Evolutionary conservation across 169 alveolate species (phyloP), one percentile per base, ranked within the genome.

Genomic region (Plasmodium inui): DNA sequence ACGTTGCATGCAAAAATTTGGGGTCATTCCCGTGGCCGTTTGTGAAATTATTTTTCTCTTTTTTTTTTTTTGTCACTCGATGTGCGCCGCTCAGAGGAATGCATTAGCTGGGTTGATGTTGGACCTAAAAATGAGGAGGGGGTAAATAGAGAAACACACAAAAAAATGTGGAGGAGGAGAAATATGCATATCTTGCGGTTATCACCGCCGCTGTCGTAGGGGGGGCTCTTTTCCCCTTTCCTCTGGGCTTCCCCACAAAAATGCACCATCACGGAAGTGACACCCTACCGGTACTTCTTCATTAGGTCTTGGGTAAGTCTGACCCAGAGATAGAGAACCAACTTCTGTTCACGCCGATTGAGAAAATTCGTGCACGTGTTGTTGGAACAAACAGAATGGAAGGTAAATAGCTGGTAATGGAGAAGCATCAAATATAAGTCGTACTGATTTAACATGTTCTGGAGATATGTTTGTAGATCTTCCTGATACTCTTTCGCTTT

Each of bases 381-480:
- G 4, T 53, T 2, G 14, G 7, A 30, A 12, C 34, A 39, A 78
- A 88, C 50, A 14, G 90, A 76, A 34, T 88, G 94, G 26, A 88
- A 88, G 12, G 89, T 78, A 78, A 79, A 79, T 14, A 55, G 78
- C 57, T 88, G 94, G 44, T 88, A 88, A 61, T 88, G 50, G 41
- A 79, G 82, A 61, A 88, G 89, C 94, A 88, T 88, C 30, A 88
- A 41, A 61, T 88, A 88, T 37, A 88, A 22, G 72, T 88, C 94
- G 50, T 88, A 88, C 44, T 39, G 44, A 0, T 22, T 67, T 32
- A 88, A 12, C 57, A 78, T 88, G 34, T 88, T 88, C 53, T 88
- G 44, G 44, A 79, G 46, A 61, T 79, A 88, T 26, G 32, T 57
- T 61, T 79, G 70, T 30, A 88, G 22, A 50, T 88, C 67, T 39